Base-by-base conservation (phyloP, 768 basidiomycete species). In the Tephrocybe rancida region DNA sequence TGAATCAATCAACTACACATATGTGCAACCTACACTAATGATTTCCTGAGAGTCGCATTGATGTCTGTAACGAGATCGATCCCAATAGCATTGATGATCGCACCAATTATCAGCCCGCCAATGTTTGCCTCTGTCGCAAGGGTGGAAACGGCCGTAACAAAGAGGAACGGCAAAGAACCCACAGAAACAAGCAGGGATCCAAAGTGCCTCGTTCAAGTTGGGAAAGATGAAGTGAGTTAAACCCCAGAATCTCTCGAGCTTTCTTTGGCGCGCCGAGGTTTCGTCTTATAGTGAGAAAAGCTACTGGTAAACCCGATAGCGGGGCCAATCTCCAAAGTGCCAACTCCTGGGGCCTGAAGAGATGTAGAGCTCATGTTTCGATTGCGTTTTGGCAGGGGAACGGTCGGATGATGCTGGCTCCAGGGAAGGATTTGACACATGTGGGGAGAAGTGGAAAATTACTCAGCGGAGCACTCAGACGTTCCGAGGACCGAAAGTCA, bases 61-160 rank as follows among this genome's bases (percentile, higher is more conserved):
- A 79, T 71, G 41, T 70, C 52, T 37, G 65, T 66, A 42, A 79
- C 75, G 26, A 79, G 63, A 22, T 75, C 74, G 24, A 79, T 44
- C 14, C 68, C 63, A 13, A 79, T 54, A 7, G 67, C 57, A 52
- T 77, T 73, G 53, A 78, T 71, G 57, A 79, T 67, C 37, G 73
- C 64, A n/a, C 72, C 74, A 53, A 75, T 65, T 26, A 52, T 37
- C 46, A 65, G 22, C 25, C 61, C 63, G 5, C 56, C 64, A 19
- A 67, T 46, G n/a, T 62, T 58, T 5, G 61, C 54, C 11, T 45
- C 52, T 10, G 63, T 51, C 1, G 62, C 50, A 0, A 61, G 64
- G 14, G 60, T 47, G 0, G 61, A 63, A 13, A 61, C 49, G 24
- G 64, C 69, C 5, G 50, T 39, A n/a, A 63, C 67, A 41, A 55